Percentiles rank a stretch among this genome's conserved stretches.
Conservation (phyloP, 495 filamentous ascomycete genomes). For the Parathielavia hyrcaniae region DNA sequence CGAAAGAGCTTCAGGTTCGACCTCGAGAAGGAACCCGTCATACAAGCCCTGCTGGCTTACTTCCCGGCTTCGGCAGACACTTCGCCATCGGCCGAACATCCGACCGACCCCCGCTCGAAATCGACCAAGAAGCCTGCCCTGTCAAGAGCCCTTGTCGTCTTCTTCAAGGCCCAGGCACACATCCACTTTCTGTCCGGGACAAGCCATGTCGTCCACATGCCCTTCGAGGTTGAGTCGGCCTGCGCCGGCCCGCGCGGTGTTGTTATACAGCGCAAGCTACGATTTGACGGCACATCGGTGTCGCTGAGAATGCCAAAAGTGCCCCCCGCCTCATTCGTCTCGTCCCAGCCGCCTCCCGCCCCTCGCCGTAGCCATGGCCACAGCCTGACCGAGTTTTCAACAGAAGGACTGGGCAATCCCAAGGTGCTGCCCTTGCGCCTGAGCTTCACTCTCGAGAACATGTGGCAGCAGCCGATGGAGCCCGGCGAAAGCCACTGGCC, state of each 20-base stretch:
- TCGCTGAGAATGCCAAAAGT: conserved; percentile 49
- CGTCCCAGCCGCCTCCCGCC: conserved; percentile 51
- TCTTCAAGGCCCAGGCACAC: conserved; percentile 88
- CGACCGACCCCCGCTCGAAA: conserved; percentile 3
- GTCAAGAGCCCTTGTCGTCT: conserved; percentile 74
- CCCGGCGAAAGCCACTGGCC: conserved; percentile 58
- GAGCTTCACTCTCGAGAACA: conserved; percentile 42
- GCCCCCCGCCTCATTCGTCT: conserved; percentile 77
- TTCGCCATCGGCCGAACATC: background rate
- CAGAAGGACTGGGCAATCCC: conserved; percentile 46
- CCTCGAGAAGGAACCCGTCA: conserved; percentile 74
- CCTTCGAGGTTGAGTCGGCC: conserved; percentile 86
- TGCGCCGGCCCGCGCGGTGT: conserved; percentile 76
- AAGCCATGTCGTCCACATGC: conserved; percentile 85
- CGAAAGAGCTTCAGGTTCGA: conserved; percentile 84
- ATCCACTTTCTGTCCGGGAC: conserved; percentile 85
- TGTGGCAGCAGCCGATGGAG: conserved; percentile 44
- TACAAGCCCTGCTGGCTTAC: conserved; percentile 74
- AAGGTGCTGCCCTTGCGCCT: conserved; percentile 43
- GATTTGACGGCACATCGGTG: conserved; percentile 36
- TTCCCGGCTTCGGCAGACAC: conserved; percentile 57
- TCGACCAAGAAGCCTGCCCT: conserved; percentile 28
- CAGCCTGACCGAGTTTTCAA: conserved; percentile 49
- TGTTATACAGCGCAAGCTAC: conserved; percentile 70
- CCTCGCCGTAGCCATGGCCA: conserved; percentile 32